Evolutionary conservation across 306 rosid genomes (phyloP).

Genomic region (Acacia crassicarpa): DNA sequence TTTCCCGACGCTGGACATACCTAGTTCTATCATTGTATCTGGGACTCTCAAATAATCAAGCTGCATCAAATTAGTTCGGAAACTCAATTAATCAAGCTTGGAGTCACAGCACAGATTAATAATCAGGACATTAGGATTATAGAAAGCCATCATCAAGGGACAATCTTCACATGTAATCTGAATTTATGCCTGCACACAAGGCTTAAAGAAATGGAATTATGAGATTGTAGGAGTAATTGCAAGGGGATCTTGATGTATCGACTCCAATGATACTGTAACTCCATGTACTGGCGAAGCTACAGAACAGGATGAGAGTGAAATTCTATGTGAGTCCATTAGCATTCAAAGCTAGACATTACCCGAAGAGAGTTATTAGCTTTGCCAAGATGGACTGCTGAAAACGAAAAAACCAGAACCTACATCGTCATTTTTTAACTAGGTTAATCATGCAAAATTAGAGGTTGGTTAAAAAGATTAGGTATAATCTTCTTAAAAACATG

Average conservation of each 20-base stretch:
- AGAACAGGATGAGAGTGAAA: conserved; percentile 39
- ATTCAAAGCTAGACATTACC: conserved; percentile 64
- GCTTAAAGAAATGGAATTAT: not conserved
- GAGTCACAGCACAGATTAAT: not conserved
- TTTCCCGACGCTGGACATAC: conserved; percentile 72
- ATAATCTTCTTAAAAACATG: too few relatives aligned
- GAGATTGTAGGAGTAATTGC: not conserved
- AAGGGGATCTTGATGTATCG: conserved; percentile 31
- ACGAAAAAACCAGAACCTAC: not conserved
- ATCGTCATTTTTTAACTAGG: not conserved
- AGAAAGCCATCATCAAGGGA: not conserved
- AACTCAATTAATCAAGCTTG: not conserved
- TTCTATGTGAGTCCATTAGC: conserved; percentile 57
- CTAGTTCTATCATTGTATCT: conserved; percentile 89
- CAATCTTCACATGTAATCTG: not conserved
- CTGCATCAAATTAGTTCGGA: conserved; percentile 48
- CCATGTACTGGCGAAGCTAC: conserved; percentile 31
- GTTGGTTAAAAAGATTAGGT: not conserved
- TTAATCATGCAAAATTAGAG: not conserved
- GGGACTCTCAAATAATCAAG: conserved; percentile 72
- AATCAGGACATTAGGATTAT: not conserved
- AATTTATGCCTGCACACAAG: not conserved
- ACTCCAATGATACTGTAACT: conserved; percentile 49
- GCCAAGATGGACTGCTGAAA: conserved; percentile 19
- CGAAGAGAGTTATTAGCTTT: conserved; percentile 47